phyloP scores from a whole-genome alignment of 345 rosid species.

The Arabidopsis thaliana region TAIR10.1 NC_003076.8:22980001-22980500 shows the following conservation, averaged over 20 bases:
- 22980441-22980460: constrained; percentile 3
- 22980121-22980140: neutral
- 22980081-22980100: constrained; percentile 10
- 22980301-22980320: constrained; percentile 19
- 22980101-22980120: constrained; percentile 17
- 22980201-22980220: neutral
- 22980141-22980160: constrained; percentile 2
- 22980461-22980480: constrained; percentile 12
- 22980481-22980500: constrained; percentile 5
- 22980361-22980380: constrained; percentile 23
- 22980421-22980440: constrained; percentile 11
- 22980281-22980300: constrained; percentile 43
- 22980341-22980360: constrained; percentile 19
- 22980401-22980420: neutral
- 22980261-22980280: constrained; percentile 48
- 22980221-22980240: constrained; percentile 38
- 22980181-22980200: constrained; percentile 1
- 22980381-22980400: constrained; percentile 5
- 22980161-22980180: constrained; percentile 23
- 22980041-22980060: constrained; percentile 31
- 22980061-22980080: neutral
- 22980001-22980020: constrained; percentile 19
- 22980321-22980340: constrained; percentile 6
- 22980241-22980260: constrained; percentile 45
- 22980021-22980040: constrained; percentile 11